Evolutionary conservation across 108 stramenopile species (phyloP), one percentile per base, ranked within the genome.

Genomic region (Epithemia pelagica): DNA sequence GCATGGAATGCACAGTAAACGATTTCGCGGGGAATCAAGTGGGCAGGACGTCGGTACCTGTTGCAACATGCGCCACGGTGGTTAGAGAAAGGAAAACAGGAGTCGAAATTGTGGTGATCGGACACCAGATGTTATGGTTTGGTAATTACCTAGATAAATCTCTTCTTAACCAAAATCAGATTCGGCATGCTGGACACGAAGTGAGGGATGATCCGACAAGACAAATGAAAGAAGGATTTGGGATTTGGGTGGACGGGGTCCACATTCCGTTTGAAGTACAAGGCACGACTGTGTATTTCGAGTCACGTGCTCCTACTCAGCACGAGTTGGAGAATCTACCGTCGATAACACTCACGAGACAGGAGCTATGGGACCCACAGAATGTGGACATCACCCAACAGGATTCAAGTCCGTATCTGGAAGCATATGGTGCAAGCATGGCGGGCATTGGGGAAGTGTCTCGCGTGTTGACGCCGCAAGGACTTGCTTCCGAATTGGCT

Each of bases 101-200:
- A 0, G 20, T 23, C 0, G 79, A 73, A 31, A 57, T 62, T 23
- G 56, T 83, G 15, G 52, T 82, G 0, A 2, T 65, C 0, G 67
- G 74, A 29, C 20, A 61, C 20, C 5, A 46, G 37, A 46, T 46
- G 37, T 15, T 46, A 46, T 46, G 37, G 37, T 46, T 46, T 46
- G 37, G 37, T 10, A 46, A 46, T 46, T 10, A 46, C 5, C 37
- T 46, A 15, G 10, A 46, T 10, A 46, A 46, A 46, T 46, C 37
- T 10, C 15, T 46, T 5, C 37, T 46, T 15, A 46, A 46, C 37
- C 37, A 46, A 15, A 46, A 46, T 46, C 37, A 46, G 15, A 46
- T 46, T 46, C 5, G 37, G 15, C 15, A 46, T 5, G 37, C 21
- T 61, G 80, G 77, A 1, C 28, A 71, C 59, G 28, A 25, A 15